These are phyloP conservation scores for Beta lomatogona DNA, from an alignment of 179 eudicot genomes.

Conservation along the genomic window DNA sequence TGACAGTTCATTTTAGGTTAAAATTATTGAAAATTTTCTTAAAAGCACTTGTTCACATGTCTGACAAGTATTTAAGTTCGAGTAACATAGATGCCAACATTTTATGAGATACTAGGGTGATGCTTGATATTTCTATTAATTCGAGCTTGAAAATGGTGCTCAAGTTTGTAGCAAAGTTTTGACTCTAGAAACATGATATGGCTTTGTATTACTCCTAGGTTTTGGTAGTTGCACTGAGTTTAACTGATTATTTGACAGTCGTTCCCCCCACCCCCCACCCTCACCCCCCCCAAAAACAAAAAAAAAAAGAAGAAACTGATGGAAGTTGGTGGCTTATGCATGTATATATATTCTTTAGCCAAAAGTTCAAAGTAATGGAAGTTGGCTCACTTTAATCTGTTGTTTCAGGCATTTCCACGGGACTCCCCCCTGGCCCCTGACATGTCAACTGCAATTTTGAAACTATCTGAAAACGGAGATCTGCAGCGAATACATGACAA, in stretches of 20 bases:
- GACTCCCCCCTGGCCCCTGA: constrained; percentile 52
- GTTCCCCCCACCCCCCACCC: too few relatives aligned
- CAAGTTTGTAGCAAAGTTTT: neutral
- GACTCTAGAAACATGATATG: neutral
- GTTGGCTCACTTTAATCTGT: constrained; percentile 7
- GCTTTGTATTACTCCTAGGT: neutral
- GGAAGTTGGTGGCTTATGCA: neutral
- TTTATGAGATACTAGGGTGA: too few relatives aligned
- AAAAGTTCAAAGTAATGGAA: neutral
- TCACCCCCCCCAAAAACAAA: too few relatives aligned
- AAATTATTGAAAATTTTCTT: too few relatives aligned
- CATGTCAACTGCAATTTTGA: constrained; percentile 51
- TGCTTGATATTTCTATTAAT: too few relatives aligned
- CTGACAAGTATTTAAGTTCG: too few relatives aligned
- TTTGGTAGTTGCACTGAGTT: neutral
- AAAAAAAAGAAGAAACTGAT: too few relatives aligned
- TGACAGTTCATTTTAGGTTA: too few relatives aligned
- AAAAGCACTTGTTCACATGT: too few relatives aligned
- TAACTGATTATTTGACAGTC: neutral
- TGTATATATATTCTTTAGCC: neutral
- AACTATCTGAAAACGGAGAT: constrained; percentile 52
- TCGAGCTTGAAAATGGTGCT: neutral
- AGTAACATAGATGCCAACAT: too few relatives aligned
- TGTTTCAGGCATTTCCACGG: constrained; percentile 49
- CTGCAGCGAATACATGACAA: constrained; percentile 57